A percentile compares a stretch with the other conserved stretches of the same genome.
These are phyloP conservation scores for Tympanopsis confertula DNA, from an alignment of 2,329 filamentous ascomycete species.

Conservation along the genomic window DNA sequence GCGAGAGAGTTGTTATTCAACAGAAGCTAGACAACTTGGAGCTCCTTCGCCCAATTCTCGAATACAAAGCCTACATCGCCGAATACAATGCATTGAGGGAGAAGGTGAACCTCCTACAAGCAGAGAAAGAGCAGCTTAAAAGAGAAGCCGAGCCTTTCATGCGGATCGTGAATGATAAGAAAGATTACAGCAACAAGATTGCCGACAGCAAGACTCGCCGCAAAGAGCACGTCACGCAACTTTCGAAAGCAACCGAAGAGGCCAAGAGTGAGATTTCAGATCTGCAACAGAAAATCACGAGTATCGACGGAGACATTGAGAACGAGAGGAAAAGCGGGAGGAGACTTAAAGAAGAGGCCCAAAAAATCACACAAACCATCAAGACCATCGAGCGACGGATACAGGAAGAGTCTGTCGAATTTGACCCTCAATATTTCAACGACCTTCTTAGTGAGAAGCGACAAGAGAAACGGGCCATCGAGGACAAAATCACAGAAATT, in stretches of 20 bases:
- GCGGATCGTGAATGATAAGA: constrained; percentile 29
- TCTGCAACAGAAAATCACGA: constrained; percentile 14
- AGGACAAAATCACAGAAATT: constrained; percentile 22
- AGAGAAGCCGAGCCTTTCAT: constrained; percentile 17
- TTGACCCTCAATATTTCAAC: constrained; percentile 62
- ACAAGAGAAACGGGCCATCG: constrained; percentile 20
- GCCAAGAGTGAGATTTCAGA: constrained; percentile 12
- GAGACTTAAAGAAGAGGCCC: constrained; percentile 37
- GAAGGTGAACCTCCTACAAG: constrained; percentile 42
- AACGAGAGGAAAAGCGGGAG: constrained; percentile 37
- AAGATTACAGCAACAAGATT: constrained; percentile 16
- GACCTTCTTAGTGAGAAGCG: constrained; percentile 40
- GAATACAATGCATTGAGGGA: constrained; percentile 43
- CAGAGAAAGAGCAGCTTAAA: constrained; percentile 43
- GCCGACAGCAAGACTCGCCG: constrained; percentile 8
- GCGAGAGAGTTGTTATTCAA: constrained; percentile 61
- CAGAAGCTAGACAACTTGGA: constrained; percentile 53
- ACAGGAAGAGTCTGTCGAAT: constrained; percentile 50
- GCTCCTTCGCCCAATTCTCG: constrained; percentile 51
- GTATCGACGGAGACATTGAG: constrained; percentile 22
- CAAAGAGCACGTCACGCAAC: background rate
- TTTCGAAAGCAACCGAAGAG: constrained; percentile 3
- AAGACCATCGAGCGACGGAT: constrained; percentile 49
- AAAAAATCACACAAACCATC: constrained; percentile 41
- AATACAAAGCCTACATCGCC: constrained; percentile 44